phyloP scores from a whole-genome alignment of 129 eudicot species.

The Pulicaria dysenterica region DNA sequence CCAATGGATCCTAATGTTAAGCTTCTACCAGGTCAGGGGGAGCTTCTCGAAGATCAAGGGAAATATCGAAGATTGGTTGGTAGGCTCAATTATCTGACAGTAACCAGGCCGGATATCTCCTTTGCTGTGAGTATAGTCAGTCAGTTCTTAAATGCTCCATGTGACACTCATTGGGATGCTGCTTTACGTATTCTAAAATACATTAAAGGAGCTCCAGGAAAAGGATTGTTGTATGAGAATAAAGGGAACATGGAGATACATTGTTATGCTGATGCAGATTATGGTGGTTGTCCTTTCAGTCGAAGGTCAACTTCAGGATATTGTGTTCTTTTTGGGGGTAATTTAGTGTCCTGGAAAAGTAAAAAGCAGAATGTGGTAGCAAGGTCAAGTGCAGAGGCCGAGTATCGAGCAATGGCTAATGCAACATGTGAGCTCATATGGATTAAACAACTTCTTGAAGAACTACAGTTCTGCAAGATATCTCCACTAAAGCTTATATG shows the following conservation, averaged over 20 bases:
- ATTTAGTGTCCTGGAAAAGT: neutral
- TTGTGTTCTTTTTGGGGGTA: neutral
- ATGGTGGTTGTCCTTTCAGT: neutral
- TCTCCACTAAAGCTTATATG: neutral
- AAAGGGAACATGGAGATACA: too few species aligned
- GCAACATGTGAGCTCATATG: neutral
- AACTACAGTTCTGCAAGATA: neutral
- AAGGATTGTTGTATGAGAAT: neutral
- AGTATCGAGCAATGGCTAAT: neutral
- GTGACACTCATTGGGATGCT: neutral
- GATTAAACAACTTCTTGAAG: neutral
- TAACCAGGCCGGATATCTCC: neutral
- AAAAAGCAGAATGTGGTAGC: neutral
- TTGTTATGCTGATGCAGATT: neutral
- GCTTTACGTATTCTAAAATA: too few species aligned
- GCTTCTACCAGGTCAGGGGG: neutral
- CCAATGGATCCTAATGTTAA: neutral
- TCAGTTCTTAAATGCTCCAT: neutral
- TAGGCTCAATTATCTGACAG: neutral
- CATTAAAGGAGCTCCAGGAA: neutral
- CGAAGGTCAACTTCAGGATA: neutral
- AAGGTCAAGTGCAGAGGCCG: neutral
- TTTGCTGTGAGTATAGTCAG: neutral
- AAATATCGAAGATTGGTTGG: neutral
- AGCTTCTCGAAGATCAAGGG: neutral